Conservation (phyloP, 2,329 filamentous ascomycete species). For the Dendrostoma leiphaemia region DNA sequence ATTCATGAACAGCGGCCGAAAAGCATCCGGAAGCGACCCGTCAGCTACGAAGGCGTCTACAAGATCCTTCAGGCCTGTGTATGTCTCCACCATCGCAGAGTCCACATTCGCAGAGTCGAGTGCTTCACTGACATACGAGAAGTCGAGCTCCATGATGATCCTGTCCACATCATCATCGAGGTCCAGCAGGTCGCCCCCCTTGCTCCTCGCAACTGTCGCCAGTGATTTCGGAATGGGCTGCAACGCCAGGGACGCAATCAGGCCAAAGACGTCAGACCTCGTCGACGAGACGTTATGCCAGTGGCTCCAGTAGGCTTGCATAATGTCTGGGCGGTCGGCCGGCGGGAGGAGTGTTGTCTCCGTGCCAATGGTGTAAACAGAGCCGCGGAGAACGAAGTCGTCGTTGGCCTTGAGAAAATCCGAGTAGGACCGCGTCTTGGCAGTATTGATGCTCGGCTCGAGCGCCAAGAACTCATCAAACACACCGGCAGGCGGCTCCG, state of each 20-base stretch:
- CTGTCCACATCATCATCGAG: constrained; percentile 36
- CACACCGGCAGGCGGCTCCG: constrained; percentile 46
- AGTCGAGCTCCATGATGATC: constrained; percentile 43
- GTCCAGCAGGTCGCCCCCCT: constrained; percentile 38
- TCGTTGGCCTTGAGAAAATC: constrained; percentile 27
- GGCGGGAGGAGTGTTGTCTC: constrained; percentile 25
- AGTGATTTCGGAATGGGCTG: constrained; percentile 34
- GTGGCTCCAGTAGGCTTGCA: constrained; percentile 21
- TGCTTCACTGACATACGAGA: constrained; percentile 32
- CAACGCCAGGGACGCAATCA: constrained; percentile 24
- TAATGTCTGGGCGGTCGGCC: constrained; percentile 9
- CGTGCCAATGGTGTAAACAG: constrained; percentile 24
- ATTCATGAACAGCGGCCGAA: constrained; percentile 43
- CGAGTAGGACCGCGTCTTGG: constrained; percentile 20
- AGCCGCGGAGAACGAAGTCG: constrained; percentile 22
- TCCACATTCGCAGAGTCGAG: constrained; percentile 31
- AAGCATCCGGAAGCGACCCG: constrained; percentile 33
- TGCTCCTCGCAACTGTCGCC: constrained; percentile 28
- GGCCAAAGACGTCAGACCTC: constrained; percentile 12
- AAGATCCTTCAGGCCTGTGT: constrained; percentile 30
- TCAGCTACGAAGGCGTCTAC: constrained; percentile 30
- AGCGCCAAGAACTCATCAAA: constrained; percentile 57
- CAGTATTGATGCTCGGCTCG: constrained; percentile 36
- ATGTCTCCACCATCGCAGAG: constrained; percentile 33
- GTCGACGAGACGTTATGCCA: constrained; percentile 20